A percentile compares a stretch with the other conserved stretches of the same genome.
Conservation (phyloP, 768 basidiomycete species). For the Lentinus brumalis region DNA sequence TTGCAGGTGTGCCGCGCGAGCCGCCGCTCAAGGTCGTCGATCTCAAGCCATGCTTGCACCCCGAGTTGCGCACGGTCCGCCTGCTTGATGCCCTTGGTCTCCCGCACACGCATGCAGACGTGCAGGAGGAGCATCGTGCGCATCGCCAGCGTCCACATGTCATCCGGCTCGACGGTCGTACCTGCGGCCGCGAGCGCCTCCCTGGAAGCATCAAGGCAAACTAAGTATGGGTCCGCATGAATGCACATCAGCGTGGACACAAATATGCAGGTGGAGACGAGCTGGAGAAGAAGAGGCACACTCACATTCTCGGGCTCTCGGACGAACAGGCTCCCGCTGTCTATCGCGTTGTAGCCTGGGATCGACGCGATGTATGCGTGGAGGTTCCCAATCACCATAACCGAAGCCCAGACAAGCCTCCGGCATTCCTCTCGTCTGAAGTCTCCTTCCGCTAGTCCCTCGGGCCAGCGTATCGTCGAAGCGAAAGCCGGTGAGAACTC, state of each 20-base stretch:
- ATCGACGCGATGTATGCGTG: conserved; percentile 55
- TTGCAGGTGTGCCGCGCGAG: conserved; percentile 8
- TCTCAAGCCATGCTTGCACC: conserved; percentile 14
- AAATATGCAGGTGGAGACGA: not conserved
- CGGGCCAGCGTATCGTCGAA: conserved; percentile 63
- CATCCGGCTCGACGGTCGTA: conserved; percentile 19
- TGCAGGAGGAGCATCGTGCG: conserved; percentile 11
- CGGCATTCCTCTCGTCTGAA: conserved; percentile 72
- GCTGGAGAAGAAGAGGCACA: not conserved
- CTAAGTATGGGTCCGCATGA: not conserved
- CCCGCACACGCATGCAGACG: conserved; percentile 4
- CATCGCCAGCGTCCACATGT: conserved; percentile 7
- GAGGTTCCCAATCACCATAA: conserved; percentile 64
- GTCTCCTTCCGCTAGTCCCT: conserved; percentile 48
- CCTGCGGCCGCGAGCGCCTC: conserved; percentile 9
- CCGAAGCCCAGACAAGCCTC: conserved; percentile 70
- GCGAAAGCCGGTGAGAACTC: conserved; percentile 64
- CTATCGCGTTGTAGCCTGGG: conserved; percentile 37
- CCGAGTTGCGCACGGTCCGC: conserved; percentile 12
- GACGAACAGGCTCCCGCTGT: conserved; percentile 37
- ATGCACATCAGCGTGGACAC: not conserved
- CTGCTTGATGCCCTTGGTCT: not conserved
- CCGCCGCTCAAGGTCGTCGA: conserved; percentile 9
- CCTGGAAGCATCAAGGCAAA: conserved; percentile 4
- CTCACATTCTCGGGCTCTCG: conserved; percentile 65